A percentile compares a stretch with the other conserved stretches of the same genome.
Evolutionary conservation across 768 basidiomycete genomes (phyloP).

Genomic region (Leccinum variicolor): DNA sequence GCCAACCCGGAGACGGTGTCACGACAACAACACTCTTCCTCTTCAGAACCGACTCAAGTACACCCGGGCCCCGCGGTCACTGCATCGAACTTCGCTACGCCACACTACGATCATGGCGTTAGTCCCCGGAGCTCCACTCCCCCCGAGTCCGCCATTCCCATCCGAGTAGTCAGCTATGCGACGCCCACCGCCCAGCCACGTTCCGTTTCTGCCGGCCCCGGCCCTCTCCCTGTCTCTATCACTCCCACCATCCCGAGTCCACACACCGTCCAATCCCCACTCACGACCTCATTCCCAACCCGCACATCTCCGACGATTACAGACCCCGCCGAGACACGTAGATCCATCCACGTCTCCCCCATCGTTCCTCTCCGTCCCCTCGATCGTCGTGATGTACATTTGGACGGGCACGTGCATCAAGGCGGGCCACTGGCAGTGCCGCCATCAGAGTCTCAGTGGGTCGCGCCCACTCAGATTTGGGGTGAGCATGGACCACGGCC

Average conservation of each 20-base stretch:
- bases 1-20: background rate
- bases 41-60: background rate
- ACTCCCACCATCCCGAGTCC: background rate
- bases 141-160: background rate
- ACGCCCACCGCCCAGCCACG: background rate
- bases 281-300: background rate
- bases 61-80: background rate
- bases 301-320: background rate
- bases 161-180: background rate
- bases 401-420: background rate
- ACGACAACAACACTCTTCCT: background rate
- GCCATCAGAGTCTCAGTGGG: background rate
- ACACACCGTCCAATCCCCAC: background rate
- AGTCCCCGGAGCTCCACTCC: background rate
- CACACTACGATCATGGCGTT: background rate
- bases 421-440: background rate
- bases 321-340: background rate
- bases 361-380: background rate
- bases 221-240: background rate
- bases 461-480: background rate
- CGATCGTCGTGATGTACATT: background rate
- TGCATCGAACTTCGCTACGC: background rate
- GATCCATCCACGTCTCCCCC: background rate
- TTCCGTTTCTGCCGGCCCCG: background rate
- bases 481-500: background rate